Conservation (phyloP, 2,329 filamentous ascomycete genomes). For the Calonectria hawksworthii region DNA sequence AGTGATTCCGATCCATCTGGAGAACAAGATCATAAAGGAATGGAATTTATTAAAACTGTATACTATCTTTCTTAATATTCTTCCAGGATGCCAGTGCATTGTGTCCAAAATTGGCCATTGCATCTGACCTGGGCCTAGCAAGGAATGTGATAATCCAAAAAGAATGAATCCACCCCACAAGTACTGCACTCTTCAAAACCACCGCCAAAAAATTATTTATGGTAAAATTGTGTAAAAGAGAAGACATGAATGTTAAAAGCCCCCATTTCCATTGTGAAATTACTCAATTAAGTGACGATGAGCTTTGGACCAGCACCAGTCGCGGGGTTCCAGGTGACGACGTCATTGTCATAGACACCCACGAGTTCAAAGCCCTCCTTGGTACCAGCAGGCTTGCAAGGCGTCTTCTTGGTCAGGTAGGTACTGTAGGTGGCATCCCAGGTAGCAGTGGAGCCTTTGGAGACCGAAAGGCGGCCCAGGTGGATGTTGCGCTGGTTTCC, state of each 20-base stretch:
- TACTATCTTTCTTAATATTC: not conserved
- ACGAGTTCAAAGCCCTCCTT: slow-evolving; percentile 38
- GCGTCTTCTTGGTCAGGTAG: slow-evolving; percentile 33
- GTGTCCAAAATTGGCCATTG: not conserved
- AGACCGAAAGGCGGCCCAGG: slow-evolving; percentile 31
- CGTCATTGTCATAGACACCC: slow-evolving; percentile 36
- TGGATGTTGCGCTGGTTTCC: slow-evolving; percentile 47
- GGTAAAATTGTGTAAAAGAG: not conserved
- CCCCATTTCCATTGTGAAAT: not conserved
- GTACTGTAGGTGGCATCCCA: slow-evolving; percentile 36
- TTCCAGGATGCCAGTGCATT: not conserved
- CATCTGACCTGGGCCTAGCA: not conserved
- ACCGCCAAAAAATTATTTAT: not conserved
- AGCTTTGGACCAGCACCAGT: slow-evolving; percentile 33
- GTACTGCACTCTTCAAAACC: not conserved
- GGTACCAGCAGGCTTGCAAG: slow-evolving; percentile 34
- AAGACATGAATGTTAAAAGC: slow-evolving; percentile 10
- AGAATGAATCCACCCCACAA: not conserved
- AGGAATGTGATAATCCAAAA: not conserved
- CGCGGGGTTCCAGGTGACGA: slow-evolving; percentile 31
- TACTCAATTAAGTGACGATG: slow-evolving; percentile 23
- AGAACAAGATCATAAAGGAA: not conserved
- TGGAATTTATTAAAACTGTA: not conserved
- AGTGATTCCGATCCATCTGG: not conserved
- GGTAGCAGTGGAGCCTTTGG: slow-evolving; percentile 17